Percentiles rank a stretch among this genome's conserved stretches.
Evolutionary conservation across 2,329 filamentous ascomycete genomes (phyloP).

Genomic region (Bipolaris cookei): DNA sequence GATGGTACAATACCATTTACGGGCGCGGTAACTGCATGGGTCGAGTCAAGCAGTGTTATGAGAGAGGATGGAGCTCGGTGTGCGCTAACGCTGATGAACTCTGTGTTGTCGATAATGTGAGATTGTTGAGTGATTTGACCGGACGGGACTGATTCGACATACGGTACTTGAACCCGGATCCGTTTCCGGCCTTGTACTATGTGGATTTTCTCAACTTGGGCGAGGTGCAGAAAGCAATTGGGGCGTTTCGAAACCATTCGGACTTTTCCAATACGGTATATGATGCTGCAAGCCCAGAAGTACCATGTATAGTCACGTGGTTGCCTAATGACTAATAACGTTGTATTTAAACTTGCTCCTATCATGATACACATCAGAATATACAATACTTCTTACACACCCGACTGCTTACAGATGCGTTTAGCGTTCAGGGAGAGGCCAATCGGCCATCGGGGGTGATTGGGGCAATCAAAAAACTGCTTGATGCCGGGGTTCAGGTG

Average conservation of each 20-base stretch:
- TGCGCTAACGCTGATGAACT: constrained; percentile 63
- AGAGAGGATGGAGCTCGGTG: constrained; percentile 57
- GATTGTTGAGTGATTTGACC: too few relatives aligned
- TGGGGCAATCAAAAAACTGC: constrained; percentile 49
- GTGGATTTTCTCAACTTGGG: constrained; percentile 64
- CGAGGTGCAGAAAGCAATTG: constrained; percentile 62
- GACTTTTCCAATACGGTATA: constrained; percentile 54
- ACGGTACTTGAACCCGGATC: constrained; percentile 61
- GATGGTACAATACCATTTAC: constrained; percentile 66
- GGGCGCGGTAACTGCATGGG: constrained; percentile 67
- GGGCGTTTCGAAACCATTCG: constrained; percentile 66
- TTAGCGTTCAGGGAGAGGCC: constrained; percentile 58
- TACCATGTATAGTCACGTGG: too few relatives aligned
- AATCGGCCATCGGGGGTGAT: constrained; percentile 54
- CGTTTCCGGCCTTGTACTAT: constrained; percentile 64
- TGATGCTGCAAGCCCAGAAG: too few relatives aligned
- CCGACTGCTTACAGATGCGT: too few relatives aligned
- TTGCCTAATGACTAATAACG: too few relatives aligned
- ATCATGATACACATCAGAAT: too few relatives aligned
- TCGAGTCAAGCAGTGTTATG: constrained; percentile 62
- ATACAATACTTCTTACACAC: too few relatives aligned
- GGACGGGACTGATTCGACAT: constrained; percentile 67
- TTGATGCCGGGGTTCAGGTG: constrained; percentile 52
- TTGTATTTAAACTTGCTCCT: too few relatives aligned
- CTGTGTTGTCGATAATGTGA: too few relatives aligned